phyloP scores from a whole-genome alignment of 371 early-diverging fungal species.

The Dipsacomyces acuminosporus region DNA sequence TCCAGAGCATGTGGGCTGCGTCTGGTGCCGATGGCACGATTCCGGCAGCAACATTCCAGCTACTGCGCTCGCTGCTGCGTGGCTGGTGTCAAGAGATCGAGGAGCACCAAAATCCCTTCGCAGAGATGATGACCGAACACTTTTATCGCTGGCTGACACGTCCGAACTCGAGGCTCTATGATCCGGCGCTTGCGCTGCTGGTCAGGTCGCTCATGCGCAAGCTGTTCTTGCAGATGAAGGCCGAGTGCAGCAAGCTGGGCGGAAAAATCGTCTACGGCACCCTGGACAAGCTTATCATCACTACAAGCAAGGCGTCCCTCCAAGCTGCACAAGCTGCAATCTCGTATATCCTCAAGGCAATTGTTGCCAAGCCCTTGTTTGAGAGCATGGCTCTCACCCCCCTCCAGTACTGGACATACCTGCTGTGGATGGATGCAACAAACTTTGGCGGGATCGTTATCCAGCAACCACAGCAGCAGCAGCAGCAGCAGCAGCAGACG shows the following conservation, averaged over 20 bases:
- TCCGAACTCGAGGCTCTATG: conserved; percentile 69
- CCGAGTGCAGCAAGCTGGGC: conserved; percentile 74
- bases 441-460: conserved; percentile 78
- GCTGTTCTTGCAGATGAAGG: conserved; percentile 74
- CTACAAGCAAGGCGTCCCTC: conserved; percentile 70
- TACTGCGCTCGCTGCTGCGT: conserved; percentile 72
- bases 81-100: conserved; percentile 61
- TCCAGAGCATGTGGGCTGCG: conserved; percentile 3
- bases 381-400: conserved; percentile 60
- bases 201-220: conserved; percentile 86
- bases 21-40: conserved; percentile 56
- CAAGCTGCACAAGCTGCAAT: conserved; percentile 68
- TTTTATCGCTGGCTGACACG: conserved; percentile 87
- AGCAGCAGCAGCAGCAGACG: conserved; percentile 12
- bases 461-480: conserved; percentile 6
- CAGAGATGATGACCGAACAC: conserved; percentile 71
- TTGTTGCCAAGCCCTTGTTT: conserved; percentile 69
- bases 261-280: conserved; percentile 73
- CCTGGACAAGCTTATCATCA: conserved; percentile 72
- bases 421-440: conserved; percentile 88
- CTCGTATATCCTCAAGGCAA: conserved; percentile 64
- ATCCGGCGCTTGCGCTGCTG: conserved; percentile 72
- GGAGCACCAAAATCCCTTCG: conserved; percentile 57
- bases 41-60: conserved; percentile 62
- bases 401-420: conserved; percentile 67